Evolutionary conservation across 2,329 filamentous ascomycete genomes (phyloP).

Genomic region (Penicillium digitatum): DNA sequence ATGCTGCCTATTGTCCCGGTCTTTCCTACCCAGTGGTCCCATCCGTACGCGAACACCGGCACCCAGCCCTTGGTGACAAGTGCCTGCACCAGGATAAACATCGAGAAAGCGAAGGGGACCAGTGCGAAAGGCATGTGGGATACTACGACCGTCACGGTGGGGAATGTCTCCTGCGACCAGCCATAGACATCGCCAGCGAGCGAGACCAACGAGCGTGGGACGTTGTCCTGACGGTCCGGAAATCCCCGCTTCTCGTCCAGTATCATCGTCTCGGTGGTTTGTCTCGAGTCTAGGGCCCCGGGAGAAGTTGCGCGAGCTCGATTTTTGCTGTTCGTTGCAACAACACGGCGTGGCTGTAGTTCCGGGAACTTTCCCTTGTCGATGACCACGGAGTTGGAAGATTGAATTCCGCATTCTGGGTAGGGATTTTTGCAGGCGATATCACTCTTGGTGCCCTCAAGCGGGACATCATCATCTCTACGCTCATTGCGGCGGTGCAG

Average conservation of each 20-base stretch:
- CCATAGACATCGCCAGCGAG: slow-evolving; percentile 44
- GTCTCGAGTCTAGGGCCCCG: background rate
- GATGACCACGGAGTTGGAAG: slow-evolving; percentile 4
- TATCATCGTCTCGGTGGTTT: slow-evolving; percentile 7
- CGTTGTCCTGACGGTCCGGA: slow-evolving; percentile 13
- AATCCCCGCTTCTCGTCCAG: slow-evolving; percentile 32
- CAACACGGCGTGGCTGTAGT: background rate
- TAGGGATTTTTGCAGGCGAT: background rate
- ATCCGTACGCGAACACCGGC: slow-evolving; percentile 66
- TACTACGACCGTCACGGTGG: slow-evolving; percentile 62
- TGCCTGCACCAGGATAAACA: slow-evolving; percentile 71
- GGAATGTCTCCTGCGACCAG: slow-evolving; percentile 69
- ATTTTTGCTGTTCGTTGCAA: background rate
- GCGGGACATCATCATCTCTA: background rate
- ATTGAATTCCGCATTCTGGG: background rate
- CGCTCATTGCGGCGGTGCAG: background rate
- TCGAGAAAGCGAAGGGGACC: slow-evolving; percentile 67
- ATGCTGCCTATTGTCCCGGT: slow-evolving; percentile 66
- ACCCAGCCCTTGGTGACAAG: slow-evolving; percentile 73
- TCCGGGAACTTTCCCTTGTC: slow-evolving; percentile 13
- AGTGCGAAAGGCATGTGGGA: slow-evolving; percentile 64
- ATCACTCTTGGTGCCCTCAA: background rate
- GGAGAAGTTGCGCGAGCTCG: background rate
- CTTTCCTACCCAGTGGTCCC: slow-evolving; percentile 67
- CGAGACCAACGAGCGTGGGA: slow-evolving; percentile 51